Conservation (phyloP, 2,329 filamentous ascomycete species). For the Mollisia scopiformis region DNA sequence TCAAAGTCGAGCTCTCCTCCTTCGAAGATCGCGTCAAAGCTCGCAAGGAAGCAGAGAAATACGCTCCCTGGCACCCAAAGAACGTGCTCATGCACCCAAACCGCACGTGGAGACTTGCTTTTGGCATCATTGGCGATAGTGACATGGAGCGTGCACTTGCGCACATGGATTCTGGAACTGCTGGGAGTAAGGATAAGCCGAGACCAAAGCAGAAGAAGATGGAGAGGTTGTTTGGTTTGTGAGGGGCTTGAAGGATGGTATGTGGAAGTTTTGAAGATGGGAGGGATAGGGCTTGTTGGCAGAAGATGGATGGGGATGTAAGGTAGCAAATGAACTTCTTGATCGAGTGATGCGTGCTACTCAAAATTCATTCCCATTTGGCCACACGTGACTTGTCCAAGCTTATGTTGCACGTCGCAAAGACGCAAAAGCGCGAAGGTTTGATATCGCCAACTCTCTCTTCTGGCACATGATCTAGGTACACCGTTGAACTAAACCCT, state of each 20-base stretch:
- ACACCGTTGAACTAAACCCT: too few relatives aligned
- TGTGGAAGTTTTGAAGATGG: not conserved
- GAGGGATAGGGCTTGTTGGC: not conserved
- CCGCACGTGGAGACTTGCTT: slow-evolving; percentile 12
- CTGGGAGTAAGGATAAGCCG: slow-evolving; percentile 13
- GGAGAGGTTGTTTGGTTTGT: not conserved
- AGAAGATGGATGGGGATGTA: too few relatives aligned
- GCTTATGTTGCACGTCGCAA: too few relatives aligned
- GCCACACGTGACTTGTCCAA: too few relatives aligned
- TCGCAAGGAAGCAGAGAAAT: slow-evolving; percentile 13
- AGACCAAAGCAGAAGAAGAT: slow-evolving; percentile 12
- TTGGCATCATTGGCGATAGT: slow-evolving; percentile 11
- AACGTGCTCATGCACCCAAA: slow-evolving; percentile 9
- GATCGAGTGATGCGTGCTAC: too few relatives aligned
- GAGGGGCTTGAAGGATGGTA: not conserved
- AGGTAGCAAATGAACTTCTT: too few relatives aligned
- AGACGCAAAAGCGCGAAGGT: too few relatives aligned
- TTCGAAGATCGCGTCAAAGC: slow-evolving; percentile 1
- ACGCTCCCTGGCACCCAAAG: slow-evolving; percentile 17
- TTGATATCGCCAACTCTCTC: too few relatives aligned
- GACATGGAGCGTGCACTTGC: slow-evolving; percentile 14
- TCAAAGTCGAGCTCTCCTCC: slow-evolving; percentile 2
- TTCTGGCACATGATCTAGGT: too few relatives aligned
- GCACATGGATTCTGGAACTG: slow-evolving; percentile 15
- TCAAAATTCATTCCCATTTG: too few relatives aligned